phyloP scores from a whole-genome alignment of 148 eudicot species.

The Salicornia ramosissima region DNA sequence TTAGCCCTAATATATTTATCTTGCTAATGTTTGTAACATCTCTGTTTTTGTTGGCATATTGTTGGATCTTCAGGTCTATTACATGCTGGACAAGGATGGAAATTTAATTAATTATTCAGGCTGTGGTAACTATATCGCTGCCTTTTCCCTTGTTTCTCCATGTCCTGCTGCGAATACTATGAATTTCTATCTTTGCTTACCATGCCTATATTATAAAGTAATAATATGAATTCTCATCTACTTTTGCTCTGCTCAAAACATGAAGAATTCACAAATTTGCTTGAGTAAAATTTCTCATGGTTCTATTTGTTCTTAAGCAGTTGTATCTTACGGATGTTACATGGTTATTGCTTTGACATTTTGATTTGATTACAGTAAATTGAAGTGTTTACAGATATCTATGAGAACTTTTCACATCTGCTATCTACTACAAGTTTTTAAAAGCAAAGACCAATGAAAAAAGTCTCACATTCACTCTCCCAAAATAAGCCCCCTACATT shows the following conservation, averaged over 20 bases:
- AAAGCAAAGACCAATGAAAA: no score
- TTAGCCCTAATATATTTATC: neutral
- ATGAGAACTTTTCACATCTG: no score
- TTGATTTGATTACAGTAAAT: neutral
- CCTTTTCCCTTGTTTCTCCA: slow-evolving; percentile 7
- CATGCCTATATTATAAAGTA: neutral
- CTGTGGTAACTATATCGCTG: slow-evolving; percentile 55
- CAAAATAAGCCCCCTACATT: no score
- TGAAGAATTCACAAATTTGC: neutral
- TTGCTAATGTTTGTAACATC: neutral
- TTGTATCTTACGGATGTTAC: neutral
- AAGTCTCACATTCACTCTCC: no score
- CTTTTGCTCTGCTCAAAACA: neutral
- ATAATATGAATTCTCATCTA: neutral
- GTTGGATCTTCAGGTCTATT: slow-evolving; percentile 59
- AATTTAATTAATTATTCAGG: slow-evolving; percentile 81
- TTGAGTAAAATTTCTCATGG: neutral
- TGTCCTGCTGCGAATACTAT: slow-evolving; percentile 9
- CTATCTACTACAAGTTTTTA: no score
- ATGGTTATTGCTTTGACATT: neutral
- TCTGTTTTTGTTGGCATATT: neutral
- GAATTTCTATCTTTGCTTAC: neutral
- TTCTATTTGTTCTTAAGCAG: neutral
- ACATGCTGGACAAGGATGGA: slow-evolving; percentile 61
- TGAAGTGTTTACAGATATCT: neutral